Base-by-base conservation (phyloP, 345 rosid genomes). In the Sonneratia caseolaris region DNA sequence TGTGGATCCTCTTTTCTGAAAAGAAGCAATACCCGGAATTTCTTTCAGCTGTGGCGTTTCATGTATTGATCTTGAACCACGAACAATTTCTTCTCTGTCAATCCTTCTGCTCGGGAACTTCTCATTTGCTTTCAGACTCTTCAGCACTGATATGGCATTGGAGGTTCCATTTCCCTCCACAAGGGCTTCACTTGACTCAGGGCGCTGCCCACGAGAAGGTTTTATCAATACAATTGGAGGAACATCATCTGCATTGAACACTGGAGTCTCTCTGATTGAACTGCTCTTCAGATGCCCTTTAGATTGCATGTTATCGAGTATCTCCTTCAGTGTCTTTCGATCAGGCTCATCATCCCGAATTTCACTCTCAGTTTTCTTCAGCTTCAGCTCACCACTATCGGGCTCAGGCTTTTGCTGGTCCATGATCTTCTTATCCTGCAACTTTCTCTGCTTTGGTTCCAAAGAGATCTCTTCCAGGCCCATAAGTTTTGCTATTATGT, bases 401-500 rank as follows among this genome's bases (percentile, higher is more conserved):
- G 79, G 77, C 22, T 61, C 51, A 37, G 80, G 80, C 66, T 71
- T 79, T 45, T 51, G 75, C 19, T 40, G 74, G 57, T 65, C 73
- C 32, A 68, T 66, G 61, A 49, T 79, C 37, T 72, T 78, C 72
- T 81, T 71, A 61, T 48, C 21, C 67, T 72, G 78, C 43, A 76
- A 6, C 72, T 70, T 83, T 61, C 71, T 79, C 53, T 59, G 80
- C 19, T 71, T 21, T 53, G 78, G 76, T 74, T 82, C 83, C 62
- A 79, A 77, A 38, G 91, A 86, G 18, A 85, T 72, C 49, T 78
- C 91, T 76, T 92, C 97, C 66, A 92, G 75, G 57, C 99, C 99
- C 99, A 95, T 92, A 56, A 95, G 88, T 88, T 83, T 90, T 75
- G 97, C 97, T 40, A 95, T 84, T 86, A 95, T 79, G 76, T 80